Evolutionary conservation across 768 basidiomycete species (phyloP).

Genomic region (Stropharia rugosoannulata): DNA sequence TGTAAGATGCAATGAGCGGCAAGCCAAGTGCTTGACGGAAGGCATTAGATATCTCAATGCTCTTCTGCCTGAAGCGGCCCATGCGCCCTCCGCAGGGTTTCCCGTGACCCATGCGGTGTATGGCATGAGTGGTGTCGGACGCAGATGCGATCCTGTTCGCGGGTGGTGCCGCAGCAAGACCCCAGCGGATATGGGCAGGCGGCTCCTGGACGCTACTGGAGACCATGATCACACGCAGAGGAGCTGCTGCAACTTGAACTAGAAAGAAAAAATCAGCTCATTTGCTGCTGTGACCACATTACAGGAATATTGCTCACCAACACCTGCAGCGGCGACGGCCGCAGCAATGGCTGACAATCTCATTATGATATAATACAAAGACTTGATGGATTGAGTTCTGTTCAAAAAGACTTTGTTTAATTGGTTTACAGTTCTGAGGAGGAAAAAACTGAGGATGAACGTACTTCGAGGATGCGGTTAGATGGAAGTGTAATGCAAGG

Average conservation of each 20-base stretch:
- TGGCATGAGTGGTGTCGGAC: not conserved
- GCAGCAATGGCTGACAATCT: constrained; percentile 35
- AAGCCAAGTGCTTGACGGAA: constrained; percentile 58
- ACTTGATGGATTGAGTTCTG: not conserved
- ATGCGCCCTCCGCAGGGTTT: constrained; percentile 15
- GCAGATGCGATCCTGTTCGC: not conserved
- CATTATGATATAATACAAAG: constrained; percentile 23
- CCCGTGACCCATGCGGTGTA: constrained; percentile 4
- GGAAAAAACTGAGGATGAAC: not conserved
- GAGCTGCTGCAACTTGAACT: constrained; percentile 46
- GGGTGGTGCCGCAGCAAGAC: constrained; percentile 18
- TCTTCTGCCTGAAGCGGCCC: constrained; percentile 37
- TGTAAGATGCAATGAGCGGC: constrained; percentile 38
- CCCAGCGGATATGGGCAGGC: constrained; percentile 17
- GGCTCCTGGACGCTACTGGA: constrained; percentile 14
- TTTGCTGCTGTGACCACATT: not conserved
- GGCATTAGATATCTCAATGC: constrained; percentile 48
- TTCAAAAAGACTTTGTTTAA: not conserved
- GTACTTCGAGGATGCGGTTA: not conserved
- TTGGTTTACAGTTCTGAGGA: not conserved
- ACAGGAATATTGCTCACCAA: constrained; percentile 24
- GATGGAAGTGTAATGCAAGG: not conserved
- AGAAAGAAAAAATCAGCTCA: constrained; percentile 1
- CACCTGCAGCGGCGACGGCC: constrained; percentile 34
- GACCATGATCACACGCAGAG: constrained; percentile 47